These are phyloP conservation scores for Oxyria digyna DNA, from an alignment of 148 eudicot species.

Conservation along the genomic window DNA sequence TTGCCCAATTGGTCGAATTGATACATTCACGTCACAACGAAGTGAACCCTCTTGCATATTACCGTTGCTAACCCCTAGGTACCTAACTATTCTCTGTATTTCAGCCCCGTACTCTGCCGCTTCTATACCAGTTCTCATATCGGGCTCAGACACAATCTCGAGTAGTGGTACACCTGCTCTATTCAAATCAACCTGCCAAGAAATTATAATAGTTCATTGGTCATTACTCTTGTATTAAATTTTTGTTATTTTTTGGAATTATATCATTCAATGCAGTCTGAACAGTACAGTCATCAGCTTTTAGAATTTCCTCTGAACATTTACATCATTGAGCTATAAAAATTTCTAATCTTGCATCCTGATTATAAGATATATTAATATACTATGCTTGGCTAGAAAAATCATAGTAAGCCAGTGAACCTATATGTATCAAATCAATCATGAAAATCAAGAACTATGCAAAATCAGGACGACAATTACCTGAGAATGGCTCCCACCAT, in stretches of 20 bases:
- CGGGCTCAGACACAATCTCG: conserved; percentile 99
- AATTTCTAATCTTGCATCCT: background rate
- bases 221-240: background rate
- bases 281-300: background rate
- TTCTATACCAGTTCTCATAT: conserved; percentile 91
- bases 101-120: conserved; percentile 99
- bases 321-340: background rate
- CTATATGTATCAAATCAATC: too few species aligned
- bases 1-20: conserved; percentile 80
- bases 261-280: background rate
- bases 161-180: conserved; percentile 97
- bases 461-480: conserved; percentile 23
- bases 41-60: conserved; percentile 99
- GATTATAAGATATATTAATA: background rate
- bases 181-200: conserved; percentile 81
- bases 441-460: too few species aligned
- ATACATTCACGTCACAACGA: conserved; percentile 90
- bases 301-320: too few species aligned
- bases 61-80: conserved; percentile 89
- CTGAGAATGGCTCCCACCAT: conserved; percentile 68
- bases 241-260: background rate
- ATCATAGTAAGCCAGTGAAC: too few species aligned
- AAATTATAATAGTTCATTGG: background rate
- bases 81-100: conserved; percentile 84
- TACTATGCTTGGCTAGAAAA: too few species aligned